Evolutionary conservation across 352 stramenopile species (phyloP).

Genomic region (Phytophthora chlamydospora): DNA sequence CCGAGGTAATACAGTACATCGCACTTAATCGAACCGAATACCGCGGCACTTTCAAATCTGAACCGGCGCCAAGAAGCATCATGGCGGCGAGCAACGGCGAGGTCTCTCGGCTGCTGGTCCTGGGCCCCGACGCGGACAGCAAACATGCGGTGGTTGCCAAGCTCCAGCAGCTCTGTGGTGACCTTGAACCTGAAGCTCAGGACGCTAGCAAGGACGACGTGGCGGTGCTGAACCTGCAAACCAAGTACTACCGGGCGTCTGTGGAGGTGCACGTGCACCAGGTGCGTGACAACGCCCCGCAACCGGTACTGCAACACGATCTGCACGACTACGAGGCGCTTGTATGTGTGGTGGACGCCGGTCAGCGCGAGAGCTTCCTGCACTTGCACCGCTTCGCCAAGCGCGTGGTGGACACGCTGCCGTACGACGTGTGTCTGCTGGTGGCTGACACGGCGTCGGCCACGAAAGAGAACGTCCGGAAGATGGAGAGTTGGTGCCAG

Average conservation of each 20-base stretch:
- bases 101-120: slow-evolving; percentile 49
- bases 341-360: slow-evolving; percentile 59
- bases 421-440: slow-evolving; percentile 70
- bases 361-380: slow-evolving; percentile 45
- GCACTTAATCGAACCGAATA: not conserved
- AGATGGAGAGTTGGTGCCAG: slow-evolving; percentile 60
- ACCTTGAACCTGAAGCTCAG: slow-evolving; percentile 5
- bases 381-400: slow-evolving; percentile 48
- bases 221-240: slow-evolving; percentile 49
- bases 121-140: slow-evolving; percentile 40
- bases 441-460: slow-evolving; percentile 32
- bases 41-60: slow-evolving; percentile 15
- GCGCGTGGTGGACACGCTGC: slow-evolving; percentile 53
- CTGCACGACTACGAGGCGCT: slow-evolving; percentile 64
- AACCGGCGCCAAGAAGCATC: slow-evolving; percentile 13
- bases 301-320: slow-evolving; percentile 42
- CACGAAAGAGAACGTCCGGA: slow-evolving; percentile 34
- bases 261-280: slow-evolving; percentile 62
- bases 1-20: not conserved
- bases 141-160: slow-evolving; percentile 28
- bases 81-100: slow-evolving; percentile 20
- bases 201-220: slow-evolving; percentile 8
- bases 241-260: slow-evolving; percentile 73
- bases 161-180: slow-evolving; percentile 42
- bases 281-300: slow-evolving; percentile 46